Evolutionary conservation across 177 flowering plant species (phyloP), one percentile per base, ranked within the genome.

Genomic region (Vitis hybrid): DNA sequence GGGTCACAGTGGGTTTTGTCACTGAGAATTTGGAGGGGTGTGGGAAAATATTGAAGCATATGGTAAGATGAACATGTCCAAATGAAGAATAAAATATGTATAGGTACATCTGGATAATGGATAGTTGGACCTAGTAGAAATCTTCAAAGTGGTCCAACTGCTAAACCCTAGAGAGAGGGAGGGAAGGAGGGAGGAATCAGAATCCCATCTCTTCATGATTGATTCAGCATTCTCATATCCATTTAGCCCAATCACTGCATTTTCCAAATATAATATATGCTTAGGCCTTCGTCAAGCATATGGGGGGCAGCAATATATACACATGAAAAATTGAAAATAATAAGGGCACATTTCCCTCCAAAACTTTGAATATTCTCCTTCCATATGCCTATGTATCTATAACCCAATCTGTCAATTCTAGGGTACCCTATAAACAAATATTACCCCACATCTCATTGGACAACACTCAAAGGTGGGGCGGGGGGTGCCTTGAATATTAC

Each of bases 141-240:
- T 48, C 58, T 66, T 73, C 73, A 50, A 73, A 59, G 77, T 73
- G 75, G 79, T 73, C 79, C 82, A 79, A 73, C 66, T 66, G 16
- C 73, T 26, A 55, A 61, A 61, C 68, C 68, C 66, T 19, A 52
- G 2, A 54, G 69, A 39, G 45, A 39, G 8, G 0, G 45, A 39
- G 45, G 48, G 49, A 74, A 5, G 45, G 45, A 39, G 45, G 48
- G 49, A 74, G 76, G 80, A 82, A 77, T 81, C 83, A 77, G 80
- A 84, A 80, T 77, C 83, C 73, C 80, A 76, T 81, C 62, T 73
- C 63, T 70, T 66, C 79, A 82, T 82, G 73, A 82, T 81, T 82
- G 81, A 77, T 77, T 72, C 77, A 73, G 74, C 78, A 82, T 69
- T 82, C 80, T 83, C 72, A 74, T 70, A 72, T 65, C 69, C 54